A percentile compares a stretch with the other conserved stretches of the same genome.
These are phyloP conservation scores for Bipolaris cookei DNA, from an alignment of 2,329 filamentous ascomycete genomes.

Conservation along the genomic window DNA sequence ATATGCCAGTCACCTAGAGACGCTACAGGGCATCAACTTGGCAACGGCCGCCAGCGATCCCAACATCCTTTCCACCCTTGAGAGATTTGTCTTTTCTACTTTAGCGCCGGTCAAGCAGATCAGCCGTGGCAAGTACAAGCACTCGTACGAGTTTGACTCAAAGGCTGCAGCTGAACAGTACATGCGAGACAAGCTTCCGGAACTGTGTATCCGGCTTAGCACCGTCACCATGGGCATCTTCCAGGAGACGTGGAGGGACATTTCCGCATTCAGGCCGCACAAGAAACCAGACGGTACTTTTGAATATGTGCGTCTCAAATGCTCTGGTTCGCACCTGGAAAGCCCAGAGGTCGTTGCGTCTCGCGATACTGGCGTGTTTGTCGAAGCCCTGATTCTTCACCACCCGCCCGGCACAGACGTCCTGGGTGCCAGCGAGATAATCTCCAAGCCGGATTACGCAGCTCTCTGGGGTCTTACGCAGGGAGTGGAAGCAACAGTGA, in stretches of 20 bases:
- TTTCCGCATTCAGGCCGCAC: slow-evolving; percentile 8
- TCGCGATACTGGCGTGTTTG: slow-evolving; percentile 8
- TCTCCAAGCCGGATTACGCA: slow-evolving; percentile 9
- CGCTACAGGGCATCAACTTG: slow-evolving; percentile 49
- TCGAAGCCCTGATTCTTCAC: slow-evolving; percentile 10
- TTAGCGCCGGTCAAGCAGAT: slow-evolving; percentile 43
- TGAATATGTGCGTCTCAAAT: slow-evolving; percentile 4
- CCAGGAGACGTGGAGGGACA: slow-evolving; percentile 10
- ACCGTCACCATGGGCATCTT: slow-evolving; percentile 13
- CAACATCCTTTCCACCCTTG: slow-evolving; percentile 36
- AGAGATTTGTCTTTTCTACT: slow-evolving; percentile 55
- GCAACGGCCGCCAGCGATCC: slow-evolving; percentile 47
- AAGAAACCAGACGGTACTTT: slow-evolving; percentile 8
- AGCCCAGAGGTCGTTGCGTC: slow-evolving; percentile 7
- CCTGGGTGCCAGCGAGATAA: slow-evolving; percentile 9
- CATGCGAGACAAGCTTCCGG: slow-evolving; percentile 9
- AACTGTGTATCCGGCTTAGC: slow-evolving; percentile 3
- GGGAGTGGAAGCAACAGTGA: slow-evolving; percentile 5
- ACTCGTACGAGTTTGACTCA: slow-evolving; percentile 50
- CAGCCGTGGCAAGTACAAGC: slow-evolving; percentile 43
- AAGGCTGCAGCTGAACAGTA: slow-evolving; percentile 44
- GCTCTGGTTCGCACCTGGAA: neutral
- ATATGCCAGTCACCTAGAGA: slow-evolving; percentile 41
- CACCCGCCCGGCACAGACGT: slow-evolving; percentile 10
- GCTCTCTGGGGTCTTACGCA: slow-evolving; percentile 7